Evolutionary conservation across 129 eudicot species (phyloP), one percentile per base, ranked within the genome.

Genomic region (Centrapalus pauciflorus): DNA sequence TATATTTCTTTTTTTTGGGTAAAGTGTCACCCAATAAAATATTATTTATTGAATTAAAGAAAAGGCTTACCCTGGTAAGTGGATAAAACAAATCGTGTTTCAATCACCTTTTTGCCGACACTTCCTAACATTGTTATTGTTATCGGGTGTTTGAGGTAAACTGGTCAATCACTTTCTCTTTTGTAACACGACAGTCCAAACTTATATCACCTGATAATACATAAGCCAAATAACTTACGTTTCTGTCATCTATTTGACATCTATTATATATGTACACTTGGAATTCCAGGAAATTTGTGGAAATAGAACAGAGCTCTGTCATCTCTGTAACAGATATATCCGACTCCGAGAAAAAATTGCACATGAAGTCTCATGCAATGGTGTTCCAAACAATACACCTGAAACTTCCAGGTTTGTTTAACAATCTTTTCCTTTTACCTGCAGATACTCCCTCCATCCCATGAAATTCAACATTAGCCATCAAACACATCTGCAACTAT

Each of bases 201-300:
- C 3, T 45, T 16, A 4, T 45, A 4, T 45, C 17, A 3, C 52
- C 17, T 23, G 6, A 45, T 16, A 45, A 16, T 45, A 14, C 52
- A 45, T n/a, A n/a, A 5, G 24, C 17, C 10, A 0, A 45, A 16
- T 23, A 45, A 37, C 1, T 16, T 3, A 12, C n/a, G 12, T 40
- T 40, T 4, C 51, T 14, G 51, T n/a, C 1, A 38, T 7, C 13
- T 25, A 6, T 14, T 57, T 25, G 13, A 23, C 21, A n/a, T 70
- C n/a, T 71, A 1, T 46, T 63, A 67, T 68, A 11, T 54, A 54
- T 52, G 32, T 25, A 32, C 32, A 13, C 29, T 51, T 8, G 11
- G 14, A 25, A 57, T 67, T 63, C 49, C 79, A 87, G 93, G 97
- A 90, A 71, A 88, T 90, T 14, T 90, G 97, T 79, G 97, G 97